phyloP scores from a whole-genome alignment of 345 rosid species.

The Pseudoturritis turrita region DNA sequence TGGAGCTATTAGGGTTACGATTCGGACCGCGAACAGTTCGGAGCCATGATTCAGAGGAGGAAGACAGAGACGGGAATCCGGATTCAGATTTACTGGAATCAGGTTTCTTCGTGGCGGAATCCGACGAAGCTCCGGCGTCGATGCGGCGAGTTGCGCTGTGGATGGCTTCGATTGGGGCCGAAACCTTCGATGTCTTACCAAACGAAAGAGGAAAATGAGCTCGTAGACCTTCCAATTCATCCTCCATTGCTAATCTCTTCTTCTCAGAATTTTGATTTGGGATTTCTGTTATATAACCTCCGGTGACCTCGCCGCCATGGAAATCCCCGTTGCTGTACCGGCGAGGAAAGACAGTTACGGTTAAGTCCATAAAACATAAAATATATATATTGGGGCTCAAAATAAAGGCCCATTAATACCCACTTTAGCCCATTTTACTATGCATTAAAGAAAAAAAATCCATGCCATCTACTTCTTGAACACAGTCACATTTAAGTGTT shows the following conservation, averaged over 20 bases:
- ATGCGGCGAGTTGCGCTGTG: conserved; percentile 79
- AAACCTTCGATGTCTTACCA: conserved; percentile 63
- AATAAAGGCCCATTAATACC: background rate
- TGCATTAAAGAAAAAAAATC: too few species aligned
- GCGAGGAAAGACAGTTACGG: background rate
- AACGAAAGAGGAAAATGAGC: conserved; percentile 74
- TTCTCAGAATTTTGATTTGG: background rate
- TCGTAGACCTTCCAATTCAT: conserved; percentile 66
- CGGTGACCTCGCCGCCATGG: conserved; percentile 18
- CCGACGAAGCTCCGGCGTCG: conserved; percentile 24
- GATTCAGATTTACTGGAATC: conserved; percentile 4
- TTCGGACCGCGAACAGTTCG: conserved; percentile 33
- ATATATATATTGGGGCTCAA: background rate
- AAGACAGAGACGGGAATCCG: conserved; percentile 49
- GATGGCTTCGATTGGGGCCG: conserved; percentile 56
- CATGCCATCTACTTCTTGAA: background rate
- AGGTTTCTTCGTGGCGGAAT: background rate
- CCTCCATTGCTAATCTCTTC: conserved; percentile 40
- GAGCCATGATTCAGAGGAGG: conserved; percentile 55
- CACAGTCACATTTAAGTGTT: background rate
- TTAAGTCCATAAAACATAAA: background rate
- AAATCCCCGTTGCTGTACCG: background rate
- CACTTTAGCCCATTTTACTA: too few species aligned
- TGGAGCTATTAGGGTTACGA: conserved; percentile 37
- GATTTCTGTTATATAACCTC: background rate